Base-by-base conservation (phyloP, 208 protist species). In the Wallacemonas sp. region DNA sequence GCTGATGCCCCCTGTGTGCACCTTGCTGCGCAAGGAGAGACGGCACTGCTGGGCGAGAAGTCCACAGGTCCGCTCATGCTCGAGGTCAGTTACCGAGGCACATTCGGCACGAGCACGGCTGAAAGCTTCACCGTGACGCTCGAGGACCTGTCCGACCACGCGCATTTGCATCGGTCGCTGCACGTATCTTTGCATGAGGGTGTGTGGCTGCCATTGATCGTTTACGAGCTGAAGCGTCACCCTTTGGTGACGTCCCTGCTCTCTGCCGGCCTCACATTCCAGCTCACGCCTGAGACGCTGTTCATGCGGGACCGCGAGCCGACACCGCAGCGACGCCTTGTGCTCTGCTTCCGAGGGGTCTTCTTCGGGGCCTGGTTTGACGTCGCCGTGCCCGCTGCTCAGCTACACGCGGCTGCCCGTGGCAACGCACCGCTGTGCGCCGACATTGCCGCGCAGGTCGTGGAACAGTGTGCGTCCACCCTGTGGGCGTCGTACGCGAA, bases 341-440 rank as follows among this genome's bases (percentile, higher is more conserved):
- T 65, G 30, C 42, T 83, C 14, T 68, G 33, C 19, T 55, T 81
- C 21, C 62, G 73, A 21, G 90, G 90, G 2, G 58, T 89, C n/a
- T 62, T 95, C 19, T 90, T 89, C 68, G 90, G 90, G 12, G 68
- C 61, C n/a, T 80, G 68, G 14, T 95, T 95, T 59, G 82, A 90
- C 31, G 82, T 82, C 1, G 49, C 54, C 59, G 44, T 42, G 6
- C 58, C 66, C 12, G 53, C 66, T 24, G 27, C 59, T 28, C 38
- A 36, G 22, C 74, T 75, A 2, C 66, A 74, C 22, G 69, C 80
- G 26, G 66, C 59, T 0, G 5, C 70, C 12, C 21, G 63, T 21
- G 66, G 67, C 22, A 68, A 65, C 15, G 56, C 28, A 8, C 46
- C 44, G 5, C 62, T 80, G 59, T 84, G 72, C 46, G 17, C 71